Base-by-base conservation (phyloP, 495 filamentous ascomycete genomes). In the Podospora fimiseda region DNA sequence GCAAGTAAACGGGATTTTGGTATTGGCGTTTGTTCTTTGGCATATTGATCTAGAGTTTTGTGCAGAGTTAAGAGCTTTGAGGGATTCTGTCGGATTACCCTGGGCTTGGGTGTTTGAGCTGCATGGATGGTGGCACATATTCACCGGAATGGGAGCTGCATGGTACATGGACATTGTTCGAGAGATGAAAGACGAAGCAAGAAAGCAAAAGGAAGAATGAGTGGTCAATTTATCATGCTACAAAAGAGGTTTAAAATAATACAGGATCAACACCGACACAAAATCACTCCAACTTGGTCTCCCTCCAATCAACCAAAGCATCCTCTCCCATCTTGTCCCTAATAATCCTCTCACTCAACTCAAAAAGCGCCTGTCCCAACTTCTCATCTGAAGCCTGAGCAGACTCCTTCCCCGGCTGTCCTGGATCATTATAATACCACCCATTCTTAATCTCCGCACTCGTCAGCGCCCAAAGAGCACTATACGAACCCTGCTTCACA, bases 71-170 rank as follows among this genome's bases (percentile, higher is more conserved):
- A 71, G 71, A 11, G 9, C 36, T 0, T 1, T 65, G 16, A 73
- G 72, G 51, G 61, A 60, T 9, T 19, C 19, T 0, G 52, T 77
- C 11, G 78, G 78, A 1, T 60, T 79, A 54, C 81, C 79, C 1
- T 78, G 66, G 73, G 74, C 70, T 23, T 77, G 75, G 53, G 18
- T 79, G 1, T 56, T 82, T 1, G 80, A 82, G 58, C 59, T 83
- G n/a, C 80, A 85, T 62, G 80, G 80, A 19, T 85, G 78, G 77
- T 82, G 78, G 80, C 79, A 81, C 63, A 63, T 81, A 19, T 67
- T 77, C 33, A 81, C 78, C 2, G 77, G 71, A 2, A 64, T 78
- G 13, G 71, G 74, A 6, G 76, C 77, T 2, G 45, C 48, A 3
- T 20, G 44, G 39, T 59, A 55, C 24, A 63, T 60, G 55, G 39